Percentiles rank a stretch among this genome's conserved stretches.
phyloP scores from a whole-genome alignment of 1,284 basidiomycete genomes.

The Leccinum pachyderme region DNA sequence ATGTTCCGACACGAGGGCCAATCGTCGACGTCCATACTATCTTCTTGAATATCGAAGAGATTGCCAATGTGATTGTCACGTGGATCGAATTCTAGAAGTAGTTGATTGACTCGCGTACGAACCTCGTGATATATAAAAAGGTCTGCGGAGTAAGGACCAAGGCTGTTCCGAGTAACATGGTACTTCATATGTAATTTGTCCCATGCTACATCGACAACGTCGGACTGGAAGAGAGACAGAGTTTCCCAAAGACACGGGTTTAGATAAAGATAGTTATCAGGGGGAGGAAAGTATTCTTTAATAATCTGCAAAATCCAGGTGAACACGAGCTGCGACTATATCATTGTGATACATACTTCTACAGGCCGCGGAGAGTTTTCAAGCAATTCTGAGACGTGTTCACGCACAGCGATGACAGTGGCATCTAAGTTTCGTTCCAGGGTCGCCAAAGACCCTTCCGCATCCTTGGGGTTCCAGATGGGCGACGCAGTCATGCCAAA shows the following conservation, averaged over 20 bases:
- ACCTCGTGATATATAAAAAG: constrained; percentile 63
- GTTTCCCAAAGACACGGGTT: constrained; percentile 53
- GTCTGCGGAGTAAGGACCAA: constrained; percentile 57
- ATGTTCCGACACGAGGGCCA: constrained; percentile 8
- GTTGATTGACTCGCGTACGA: constrained; percentile 44
- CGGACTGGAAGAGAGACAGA: constrained; percentile 47
- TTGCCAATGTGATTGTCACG: constrained; percentile 13
- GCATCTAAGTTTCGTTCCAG: constrained; percentile 72
- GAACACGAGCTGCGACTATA: not conserved
- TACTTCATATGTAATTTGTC: constrained; percentile 58
- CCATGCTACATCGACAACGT: constrained; percentile 48
- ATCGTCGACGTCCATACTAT: constrained; percentile 30
- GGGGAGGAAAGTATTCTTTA: constrained; percentile 52
- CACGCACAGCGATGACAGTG: constrained; percentile 69
- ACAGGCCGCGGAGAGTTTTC: constrained; percentile 59
- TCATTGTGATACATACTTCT: constrained; percentile 49
- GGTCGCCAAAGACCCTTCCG: constrained; percentile 53
- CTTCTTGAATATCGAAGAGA: constrained; percentile 13
- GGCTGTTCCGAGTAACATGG: constrained; percentile 49
- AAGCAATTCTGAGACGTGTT: constrained; percentile 61
- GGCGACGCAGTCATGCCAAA: constrained; percentile 89
- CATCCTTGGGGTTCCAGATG: constrained; percentile 71
- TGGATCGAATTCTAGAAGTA: constrained; percentile 32
- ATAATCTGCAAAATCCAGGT: constrained; percentile 45
- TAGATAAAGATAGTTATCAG: constrained; percentile 52